A percentile compares a stretch with the other conserved stretches of the same genome.
phyloP scores from a whole-genome alignment of 2,329 filamentous ascomycete genomes.

The Falciphora oryzae region DNA sequence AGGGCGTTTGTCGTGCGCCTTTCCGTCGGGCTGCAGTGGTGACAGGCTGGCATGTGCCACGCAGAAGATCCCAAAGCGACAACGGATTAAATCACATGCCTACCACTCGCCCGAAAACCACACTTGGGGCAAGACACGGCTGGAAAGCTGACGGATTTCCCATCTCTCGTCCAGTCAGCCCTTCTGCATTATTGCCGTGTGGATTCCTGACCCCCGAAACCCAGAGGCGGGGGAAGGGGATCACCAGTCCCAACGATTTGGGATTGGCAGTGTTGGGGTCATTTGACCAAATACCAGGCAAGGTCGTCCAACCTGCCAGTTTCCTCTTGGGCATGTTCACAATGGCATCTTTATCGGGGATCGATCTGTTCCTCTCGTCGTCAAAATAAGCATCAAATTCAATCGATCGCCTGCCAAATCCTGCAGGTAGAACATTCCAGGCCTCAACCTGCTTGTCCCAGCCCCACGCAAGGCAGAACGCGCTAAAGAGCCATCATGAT shows the following conservation, averaged over 20 bases:
- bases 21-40: not conserved
- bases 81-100: not conserved
- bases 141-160: too few relatives aligned
- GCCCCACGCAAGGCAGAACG: not conserved
- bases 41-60: not conserved
- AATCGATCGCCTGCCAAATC: not conserved
- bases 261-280: not conserved
- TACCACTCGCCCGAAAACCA: not conserved
- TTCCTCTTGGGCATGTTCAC: not conserved
- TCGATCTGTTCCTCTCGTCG: not conserved
- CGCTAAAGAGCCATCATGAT: slow-evolving; percentile 14
- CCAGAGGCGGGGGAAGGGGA: not conserved
- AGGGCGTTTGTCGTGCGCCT: not conserved
- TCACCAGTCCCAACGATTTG: not conserved
- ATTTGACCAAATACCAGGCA: not conserved
- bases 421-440: not conserved
- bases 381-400: slow-evolving; percentile 1
- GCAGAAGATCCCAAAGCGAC: not conserved
- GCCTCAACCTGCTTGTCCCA: not conserved
- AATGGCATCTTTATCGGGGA: not conserved
- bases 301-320: not conserved
- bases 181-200: not conserved
- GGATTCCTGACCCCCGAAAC: not conserved
- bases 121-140: too few relatives aligned
- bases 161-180: too few relatives aligned